These are phyloP conservation scores for Colletotrichum tanaceti DNA, from an alignment of 2,329 filamentous ascomycete genomes.

Conservation along the genomic window DNA sequence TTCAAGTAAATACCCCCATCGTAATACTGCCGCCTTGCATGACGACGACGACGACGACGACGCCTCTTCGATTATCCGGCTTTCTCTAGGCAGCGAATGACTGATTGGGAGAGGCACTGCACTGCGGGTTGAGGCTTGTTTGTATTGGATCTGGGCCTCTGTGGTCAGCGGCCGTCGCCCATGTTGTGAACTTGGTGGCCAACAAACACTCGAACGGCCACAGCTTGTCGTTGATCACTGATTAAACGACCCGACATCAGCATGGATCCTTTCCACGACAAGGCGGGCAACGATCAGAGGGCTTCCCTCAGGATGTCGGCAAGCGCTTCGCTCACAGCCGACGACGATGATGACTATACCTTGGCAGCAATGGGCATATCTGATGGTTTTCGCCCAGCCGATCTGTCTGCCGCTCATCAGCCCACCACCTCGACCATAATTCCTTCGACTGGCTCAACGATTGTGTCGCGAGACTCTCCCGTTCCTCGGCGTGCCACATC, in stretches of 20 bases:
- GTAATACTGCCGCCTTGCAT: neutral
- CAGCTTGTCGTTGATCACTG: slow-evolving; percentile 23
- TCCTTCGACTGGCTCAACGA: slow-evolving; percentile 41
- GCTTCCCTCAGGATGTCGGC: slow-evolving; percentile 57
- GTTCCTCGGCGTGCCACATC: slow-evolving; percentile 42
- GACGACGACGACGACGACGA: neutral
- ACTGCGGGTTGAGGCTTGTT: slow-evolving; percentile 23
- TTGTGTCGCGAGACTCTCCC: slow-evolving; percentile 32
- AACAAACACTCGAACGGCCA: slow-evolving; percentile 12
- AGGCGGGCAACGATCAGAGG: slow-evolving; percentile 55
- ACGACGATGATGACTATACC: slow-evolving; percentile 62
- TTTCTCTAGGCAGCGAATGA: slow-evolving; percentile 5
- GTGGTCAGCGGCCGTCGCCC: slow-evolving; percentile 32
- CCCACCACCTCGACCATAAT: slow-evolving; percentile 44
- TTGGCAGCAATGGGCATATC: slow-evolving; percentile 63
- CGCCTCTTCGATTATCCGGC: neutral
- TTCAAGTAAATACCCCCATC: neutral
- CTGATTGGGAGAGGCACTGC: slow-evolving; percentile 27
- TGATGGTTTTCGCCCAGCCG: slow-evolving; percentile 62
- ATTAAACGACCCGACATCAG: slow-evolving; percentile 39
- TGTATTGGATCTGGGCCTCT: slow-evolving; percentile 33
- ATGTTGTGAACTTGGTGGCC: slow-evolving; percentile 36
- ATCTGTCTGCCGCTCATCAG: slow-evolving; percentile 43
- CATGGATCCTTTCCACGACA: slow-evolving; percentile 57
- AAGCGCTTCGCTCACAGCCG: slow-evolving; percentile 45